phyloP scores from a whole-genome alignment of 2,329 filamentous ascomycete genomes.

The Rhexocercosporidium sp. region DNA sequence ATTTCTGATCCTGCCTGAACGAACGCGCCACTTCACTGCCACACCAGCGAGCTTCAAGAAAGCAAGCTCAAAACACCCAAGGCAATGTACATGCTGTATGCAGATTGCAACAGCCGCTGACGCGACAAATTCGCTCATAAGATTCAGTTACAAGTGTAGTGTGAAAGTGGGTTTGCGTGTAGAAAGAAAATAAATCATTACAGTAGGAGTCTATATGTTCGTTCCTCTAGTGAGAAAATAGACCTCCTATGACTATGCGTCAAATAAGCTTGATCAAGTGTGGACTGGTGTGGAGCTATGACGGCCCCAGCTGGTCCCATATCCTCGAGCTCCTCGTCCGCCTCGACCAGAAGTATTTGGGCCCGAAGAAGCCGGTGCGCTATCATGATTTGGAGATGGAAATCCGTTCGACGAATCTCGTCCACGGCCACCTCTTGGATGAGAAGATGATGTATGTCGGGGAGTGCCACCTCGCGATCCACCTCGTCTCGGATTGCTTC shows the following conservation, averaged over 20 bases:
- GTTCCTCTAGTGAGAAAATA: slow-evolving; percentile 10
- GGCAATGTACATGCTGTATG: slow-evolving; percentile 40
- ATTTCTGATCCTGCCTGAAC: slow-evolving; percentile 6
- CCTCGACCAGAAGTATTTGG: slow-evolving; percentile 32
- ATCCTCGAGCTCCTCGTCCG: slow-evolving; percentile 35
- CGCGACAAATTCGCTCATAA: slow-evolving; percentile 40
- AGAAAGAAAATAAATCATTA: slow-evolving; percentile 37
- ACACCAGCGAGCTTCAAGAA: slow-evolving; percentile 23
- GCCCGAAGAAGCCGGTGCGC: slow-evolving; percentile 29
- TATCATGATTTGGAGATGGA: slow-evolving; percentile 35
- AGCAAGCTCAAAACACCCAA: slow-evolving; percentile 31
- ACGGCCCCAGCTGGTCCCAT: slow-evolving; percentile 35
- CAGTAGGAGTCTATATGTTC: slow-evolving; percentile 27
- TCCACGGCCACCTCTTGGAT: slow-evolving; percentile 39
- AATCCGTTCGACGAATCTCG: slow-evolving; percentile 37
- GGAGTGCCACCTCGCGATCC: slow-evolving; percentile 34
- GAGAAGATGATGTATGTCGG: slow-evolving; percentile 35
- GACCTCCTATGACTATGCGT: slow-evolving; percentile 13
- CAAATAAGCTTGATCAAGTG: slow-evolving; percentile 32
- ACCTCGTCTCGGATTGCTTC: slow-evolving; percentile 41
- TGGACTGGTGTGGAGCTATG: slow-evolving; percentile 39
- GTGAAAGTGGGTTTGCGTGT: slow-evolving; percentile 33
- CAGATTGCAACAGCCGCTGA: slow-evolving; percentile 39
- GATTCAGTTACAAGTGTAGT: slow-evolving; percentile 42
- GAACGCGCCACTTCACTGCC: slow-evolving; percentile 4